Evolutionary conservation across 1,139 yeast species (phyloP).

Genomic region (Scheffersomyces cryptocercus): DNA sequence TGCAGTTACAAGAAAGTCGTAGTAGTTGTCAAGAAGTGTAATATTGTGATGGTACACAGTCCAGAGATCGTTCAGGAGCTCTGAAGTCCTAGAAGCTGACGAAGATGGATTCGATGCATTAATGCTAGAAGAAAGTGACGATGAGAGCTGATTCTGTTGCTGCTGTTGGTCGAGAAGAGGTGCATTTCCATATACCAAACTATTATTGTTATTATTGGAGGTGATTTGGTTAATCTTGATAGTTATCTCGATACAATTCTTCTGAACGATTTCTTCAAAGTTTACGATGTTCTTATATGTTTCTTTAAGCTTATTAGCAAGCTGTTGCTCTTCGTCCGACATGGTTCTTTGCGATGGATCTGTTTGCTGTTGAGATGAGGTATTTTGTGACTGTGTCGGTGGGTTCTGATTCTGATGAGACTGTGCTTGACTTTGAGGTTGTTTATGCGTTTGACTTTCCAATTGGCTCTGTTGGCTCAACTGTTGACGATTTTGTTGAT

Average conservation of each 20-base stretch:
- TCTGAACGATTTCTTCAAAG: constrained; percentile 68
- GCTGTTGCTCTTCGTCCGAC: constrained; percentile 67
- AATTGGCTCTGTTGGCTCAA: constrained; percentile 4
- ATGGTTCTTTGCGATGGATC: constrained; percentile 31
- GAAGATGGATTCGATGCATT: constrained; percentile 12
- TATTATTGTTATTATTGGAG: constrained; percentile 17
- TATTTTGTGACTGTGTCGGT: constrained; percentile 3
- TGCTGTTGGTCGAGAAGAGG: constrained; percentile 15
- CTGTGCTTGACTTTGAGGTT: constrained; percentile 1
- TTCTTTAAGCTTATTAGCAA: constrained; percentile 71
- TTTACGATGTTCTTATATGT: constrained; percentile 70
- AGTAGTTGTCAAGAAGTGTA: constrained; percentile 65
- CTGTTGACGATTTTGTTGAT: constrained; percentile 14
- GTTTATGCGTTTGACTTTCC: constrained; percentile 2
- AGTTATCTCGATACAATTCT: constrained; percentile 59
- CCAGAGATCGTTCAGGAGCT: constrained; percentile 67
- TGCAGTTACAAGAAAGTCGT: constrained; percentile 70
- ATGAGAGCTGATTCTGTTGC: constrained; percentile 11
- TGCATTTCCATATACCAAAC: constrained; percentile 19
- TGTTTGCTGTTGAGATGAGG: constrained; percentile 15
- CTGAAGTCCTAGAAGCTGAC: constrained; percentile 37
- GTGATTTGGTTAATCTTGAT: constrained; percentile 51
- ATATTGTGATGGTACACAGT: constrained; percentile 67
- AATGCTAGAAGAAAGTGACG: constrained; percentile 19
- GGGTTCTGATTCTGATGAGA: constrained; percentile 10